Percentiles rank a stretch among this genome's conserved stretches.
Evolutionary conservation across 768 basidiomycete species (phyloP).

Genomic region (Dendrothele bispora): DNA sequence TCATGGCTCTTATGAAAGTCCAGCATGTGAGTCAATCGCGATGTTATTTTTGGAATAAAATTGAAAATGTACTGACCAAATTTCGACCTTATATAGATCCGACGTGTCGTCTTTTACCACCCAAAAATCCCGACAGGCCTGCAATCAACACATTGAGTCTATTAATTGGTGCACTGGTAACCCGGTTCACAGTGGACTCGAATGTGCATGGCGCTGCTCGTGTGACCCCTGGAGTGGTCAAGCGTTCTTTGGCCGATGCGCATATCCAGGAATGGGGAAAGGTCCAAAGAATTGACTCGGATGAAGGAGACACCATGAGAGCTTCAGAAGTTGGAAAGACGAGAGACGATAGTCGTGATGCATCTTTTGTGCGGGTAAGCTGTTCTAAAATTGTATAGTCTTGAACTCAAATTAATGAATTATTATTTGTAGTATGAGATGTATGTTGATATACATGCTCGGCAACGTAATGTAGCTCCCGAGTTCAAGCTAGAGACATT

Average conservation of each 20-base stretch:
- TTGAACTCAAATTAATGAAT: neutral
- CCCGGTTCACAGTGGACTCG: neutral
- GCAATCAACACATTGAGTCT: neutral
- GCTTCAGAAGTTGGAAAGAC: neutral
- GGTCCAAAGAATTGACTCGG: constrained; percentile 11
- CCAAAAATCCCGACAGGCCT: neutral
- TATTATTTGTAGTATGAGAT: constrained; percentile 20
- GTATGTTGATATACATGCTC: constrained; percentile 18
- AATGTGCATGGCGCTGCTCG: too few species aligned
- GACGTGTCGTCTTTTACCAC: too few species aligned
- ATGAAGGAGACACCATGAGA: constrained; percentile 17
- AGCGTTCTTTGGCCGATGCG: too few species aligned
- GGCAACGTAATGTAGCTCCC: neutral
- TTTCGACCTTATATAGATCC: too few species aligned
- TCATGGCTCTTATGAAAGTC: too few species aligned
- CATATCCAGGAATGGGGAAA: constrained; percentile 16
- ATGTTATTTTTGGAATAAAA: too few species aligned
- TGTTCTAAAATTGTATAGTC: neutral
- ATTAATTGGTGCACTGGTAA: constrained; percentile 2
- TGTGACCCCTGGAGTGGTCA: neutral
- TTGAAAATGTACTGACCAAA: too few species aligned
- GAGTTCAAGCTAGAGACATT: constrained; percentile 6
- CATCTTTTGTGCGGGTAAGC: constrained; percentile 23
- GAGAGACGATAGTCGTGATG: constrained; percentile 16
- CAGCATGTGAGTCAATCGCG: too few species aligned